phyloP scores from a whole-genome alignment of 208 protist species.

The Naegleria fowleri region DNA sequence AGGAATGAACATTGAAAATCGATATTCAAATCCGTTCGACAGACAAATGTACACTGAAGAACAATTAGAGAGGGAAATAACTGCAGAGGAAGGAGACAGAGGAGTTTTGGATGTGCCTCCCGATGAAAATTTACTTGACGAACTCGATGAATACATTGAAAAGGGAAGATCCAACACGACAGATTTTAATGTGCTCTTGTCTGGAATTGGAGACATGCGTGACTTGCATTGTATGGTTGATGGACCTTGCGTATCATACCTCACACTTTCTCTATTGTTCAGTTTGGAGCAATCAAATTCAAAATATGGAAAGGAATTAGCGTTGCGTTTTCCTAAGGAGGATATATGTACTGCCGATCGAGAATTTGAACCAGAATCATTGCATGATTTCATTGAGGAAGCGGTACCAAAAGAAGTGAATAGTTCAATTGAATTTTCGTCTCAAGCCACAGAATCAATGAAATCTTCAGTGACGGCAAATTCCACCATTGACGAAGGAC shows the following conservation, averaged over 20 bases:
- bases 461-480: too few relatives aligned
- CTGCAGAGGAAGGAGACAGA: not conserved
- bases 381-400: not conserved
- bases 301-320: not conserved
- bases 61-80: not conserved
- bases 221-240: slow-evolving; percentile 70
- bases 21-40: slow-evolving; percentile 49
- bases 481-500: not conserved
- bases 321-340: not conserved
- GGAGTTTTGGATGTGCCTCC: not conserved
- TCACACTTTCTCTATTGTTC: slow-evolving; percentile 70
- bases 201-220: slow-evolving; percentile 50
- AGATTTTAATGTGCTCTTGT: slow-evolving; percentile 24
- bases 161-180: not conserved
- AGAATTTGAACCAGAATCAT: not conserved
- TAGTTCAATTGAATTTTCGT: too few relatives aligned
- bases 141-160: not conserved
- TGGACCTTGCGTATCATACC: slow-evolving; percentile 63
- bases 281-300: slow-evolving; percentile 48
- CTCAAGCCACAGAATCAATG: too few relatives aligned
- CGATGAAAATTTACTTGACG: not conserved
- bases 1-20: slow-evolving; percentile 81
- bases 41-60: not conserved
- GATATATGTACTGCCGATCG: not conserved
- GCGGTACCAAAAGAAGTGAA: not conserved